Base-by-base conservation (phyloP, 1,284 basidiomycete species). In the Irpex rosettiformis region DNA sequence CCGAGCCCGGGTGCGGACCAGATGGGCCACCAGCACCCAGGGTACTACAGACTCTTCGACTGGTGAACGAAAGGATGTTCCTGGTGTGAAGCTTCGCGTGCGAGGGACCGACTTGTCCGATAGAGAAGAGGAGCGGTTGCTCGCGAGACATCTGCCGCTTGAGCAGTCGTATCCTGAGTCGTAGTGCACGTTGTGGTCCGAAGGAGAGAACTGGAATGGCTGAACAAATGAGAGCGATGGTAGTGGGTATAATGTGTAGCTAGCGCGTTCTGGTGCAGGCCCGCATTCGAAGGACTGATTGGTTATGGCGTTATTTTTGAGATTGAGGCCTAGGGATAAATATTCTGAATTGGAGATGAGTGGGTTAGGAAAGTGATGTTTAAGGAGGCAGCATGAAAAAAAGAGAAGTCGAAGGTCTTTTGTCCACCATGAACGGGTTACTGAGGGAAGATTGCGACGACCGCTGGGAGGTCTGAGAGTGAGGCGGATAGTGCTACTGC, bases 321-420 rank as follows among this genome's bases (percentile, higher is more conserved):
- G 48, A 82, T 73, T 48, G 77, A 76, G 3, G 79, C n/a, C n/a
- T n/a, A n/a, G n/a, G n/a, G n/a, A n/a, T n/a, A n/a, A n/a, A n/a
- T n/a, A n/a, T n/a, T 77, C 43, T 77, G 79, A 65, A 84, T 80
- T 43, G 86, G 85, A 10, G 85, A 86, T 55, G 83, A 75, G 60
- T 80, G 79, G 18, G 82, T 78, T 16, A 86, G 85, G 11, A 84
- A 86, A 33, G 84, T 71, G 61, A 89, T 85, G 53, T 80, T 75
- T 56, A 89, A 78, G 1, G 79, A 78, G 29, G 82, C 58, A 89
- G 75, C 68, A 88, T 89, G 69, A 89, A 80, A n/a, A 84, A 82
- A 56, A 89, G 77, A 0, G 72, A 65, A 5, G 71, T 64, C 30
- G 64, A 61, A 25, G 70, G 65, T 57, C 68, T 30, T 18, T 18